Evolutionary conservation across 805 yeast genomes (phyloP).

Genomic region (Yarrowia divulgata): DNA sequence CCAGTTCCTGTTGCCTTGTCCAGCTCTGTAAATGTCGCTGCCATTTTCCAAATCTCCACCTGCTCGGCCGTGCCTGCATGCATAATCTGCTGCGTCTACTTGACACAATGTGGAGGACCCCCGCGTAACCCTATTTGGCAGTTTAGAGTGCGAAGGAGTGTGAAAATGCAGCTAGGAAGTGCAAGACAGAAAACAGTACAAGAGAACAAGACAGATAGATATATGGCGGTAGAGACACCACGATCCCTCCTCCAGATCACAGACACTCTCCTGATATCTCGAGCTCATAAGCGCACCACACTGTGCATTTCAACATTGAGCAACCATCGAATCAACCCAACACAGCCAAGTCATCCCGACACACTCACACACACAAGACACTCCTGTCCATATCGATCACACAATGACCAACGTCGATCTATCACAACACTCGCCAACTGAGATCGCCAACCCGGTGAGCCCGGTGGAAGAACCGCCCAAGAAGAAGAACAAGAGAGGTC

Average conservation of each 20-base stretch:
- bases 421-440: conserved; percentile 1
- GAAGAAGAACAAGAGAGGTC: conserved; percentile 41
- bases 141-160: conserved; percentile 30
- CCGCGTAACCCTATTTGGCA: conserved; percentile 25
- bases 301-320: not conserved
- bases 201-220: conserved; percentile 24
- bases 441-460: conserved; percentile 1
- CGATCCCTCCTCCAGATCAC: conserved; percentile 8
- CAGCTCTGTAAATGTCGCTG: too few species aligned
- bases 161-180: conserved; percentile 32
- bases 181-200: conserved; percentile 19
- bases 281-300: not conserved
- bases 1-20: not conserved
- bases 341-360: not conserved
- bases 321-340: too few species aligned
- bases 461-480: conserved; percentile 30
- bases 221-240: conserved; percentile 27
- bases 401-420: conserved; percentile 17
- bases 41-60: not conserved
- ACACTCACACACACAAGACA: not conserved
- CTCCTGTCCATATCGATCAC: not conserved
- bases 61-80: conserved; percentile 27
- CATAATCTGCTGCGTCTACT: conserved; percentile 19
- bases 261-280: not conserved
- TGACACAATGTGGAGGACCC: conserved; percentile 11